A percentile compares a stretch with the other conserved stretches of the same genome.
Conservation (phyloP, 2,329 filamentous ascomycete genomes). For the Exophiala bonariae region DNA sequence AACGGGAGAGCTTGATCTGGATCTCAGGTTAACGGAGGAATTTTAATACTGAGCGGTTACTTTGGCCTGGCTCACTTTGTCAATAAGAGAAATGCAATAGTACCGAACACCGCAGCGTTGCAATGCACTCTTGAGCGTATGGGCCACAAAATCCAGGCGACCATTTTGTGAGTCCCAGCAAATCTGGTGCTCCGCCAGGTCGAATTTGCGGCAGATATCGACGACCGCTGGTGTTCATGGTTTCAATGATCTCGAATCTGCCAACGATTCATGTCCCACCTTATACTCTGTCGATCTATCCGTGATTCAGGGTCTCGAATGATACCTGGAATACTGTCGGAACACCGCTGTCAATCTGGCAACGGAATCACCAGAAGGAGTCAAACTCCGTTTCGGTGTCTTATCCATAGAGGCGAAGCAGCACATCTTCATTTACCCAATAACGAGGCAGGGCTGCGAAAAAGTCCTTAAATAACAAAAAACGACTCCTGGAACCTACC, state of each 20-base stretch:
- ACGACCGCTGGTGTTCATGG: not conserved
- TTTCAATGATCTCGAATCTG: not conserved
- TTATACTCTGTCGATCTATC: not conserved
- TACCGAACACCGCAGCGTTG: not conserved
- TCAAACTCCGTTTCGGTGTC: not conserved
- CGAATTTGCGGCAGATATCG: not conserved
- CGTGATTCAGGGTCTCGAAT: not conserved
- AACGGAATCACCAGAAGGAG: not conserved
- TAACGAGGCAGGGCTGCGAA: not conserved
- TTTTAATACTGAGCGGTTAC: too few relatives aligned
- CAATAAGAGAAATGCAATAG: too few relatives aligned
- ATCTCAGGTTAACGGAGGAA: too few relatives aligned
- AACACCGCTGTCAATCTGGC: not conserved
- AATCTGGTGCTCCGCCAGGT: not conserved
- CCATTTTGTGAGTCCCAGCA: not conserved
- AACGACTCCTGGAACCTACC: not conserved
- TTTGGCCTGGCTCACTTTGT: too few relatives aligned
- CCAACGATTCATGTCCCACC: not conserved
- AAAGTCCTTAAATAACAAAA: not conserved
- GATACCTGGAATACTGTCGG: not conserved
- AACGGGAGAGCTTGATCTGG: constrained; percentile 11
- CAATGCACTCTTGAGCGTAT: not conserved
- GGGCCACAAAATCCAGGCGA: not conserved
- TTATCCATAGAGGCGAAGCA: not conserved
- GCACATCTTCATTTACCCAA: not conserved